Conservation (phyloP, 805 yeast genomes). For the Candida easanensis region DNA sequence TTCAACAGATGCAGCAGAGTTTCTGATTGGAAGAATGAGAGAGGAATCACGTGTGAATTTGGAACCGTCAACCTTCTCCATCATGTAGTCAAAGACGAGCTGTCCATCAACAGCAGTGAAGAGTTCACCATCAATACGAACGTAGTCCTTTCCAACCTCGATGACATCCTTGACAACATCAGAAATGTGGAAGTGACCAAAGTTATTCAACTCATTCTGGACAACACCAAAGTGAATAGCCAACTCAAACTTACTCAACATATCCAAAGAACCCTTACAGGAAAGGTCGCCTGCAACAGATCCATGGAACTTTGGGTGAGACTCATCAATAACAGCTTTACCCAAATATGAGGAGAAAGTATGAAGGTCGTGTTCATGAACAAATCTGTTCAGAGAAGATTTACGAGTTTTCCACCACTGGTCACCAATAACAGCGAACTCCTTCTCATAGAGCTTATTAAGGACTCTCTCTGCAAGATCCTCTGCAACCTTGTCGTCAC, state of each 20-base stretch:
- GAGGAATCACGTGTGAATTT: constrained; percentile 10
- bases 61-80: constrained; percentile 9
- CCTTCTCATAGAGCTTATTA: constrained; percentile 42
- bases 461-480: constrained; percentile 44
- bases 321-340: constrained; percentile 36
- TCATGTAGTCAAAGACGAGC: constrained; percentile 17
- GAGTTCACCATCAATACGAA: constrained; percentile 18
- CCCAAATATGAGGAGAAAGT: constrained; percentile 16
- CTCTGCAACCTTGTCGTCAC: constrained; percentile 27
- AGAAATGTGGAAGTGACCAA: constrained; percentile 5
- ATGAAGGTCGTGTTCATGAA: constrained; percentile 31
- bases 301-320: constrained; percentile 56
- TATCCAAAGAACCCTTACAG: constrained; percentile 39
- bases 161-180: constrained; percentile 19
- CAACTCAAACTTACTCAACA: constrained; percentile 55
- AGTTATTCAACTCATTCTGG: constrained; percentile 54
- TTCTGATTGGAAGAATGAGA: constrained; percentile 10
- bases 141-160: constrained; percentile 27
- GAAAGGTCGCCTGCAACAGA: constrained; percentile 62
- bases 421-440: constrained; percentile 73
- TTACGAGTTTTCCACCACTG: constrained; percentile 59
- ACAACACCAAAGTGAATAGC: constrained; percentile 68
- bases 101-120: constrained; percentile 19
- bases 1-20: not conserved
- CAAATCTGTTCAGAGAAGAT: constrained; percentile 43